Conservation (phyloP, 2,329 filamentous ascomycete species). For the Xylariaceae sp. region DNA sequence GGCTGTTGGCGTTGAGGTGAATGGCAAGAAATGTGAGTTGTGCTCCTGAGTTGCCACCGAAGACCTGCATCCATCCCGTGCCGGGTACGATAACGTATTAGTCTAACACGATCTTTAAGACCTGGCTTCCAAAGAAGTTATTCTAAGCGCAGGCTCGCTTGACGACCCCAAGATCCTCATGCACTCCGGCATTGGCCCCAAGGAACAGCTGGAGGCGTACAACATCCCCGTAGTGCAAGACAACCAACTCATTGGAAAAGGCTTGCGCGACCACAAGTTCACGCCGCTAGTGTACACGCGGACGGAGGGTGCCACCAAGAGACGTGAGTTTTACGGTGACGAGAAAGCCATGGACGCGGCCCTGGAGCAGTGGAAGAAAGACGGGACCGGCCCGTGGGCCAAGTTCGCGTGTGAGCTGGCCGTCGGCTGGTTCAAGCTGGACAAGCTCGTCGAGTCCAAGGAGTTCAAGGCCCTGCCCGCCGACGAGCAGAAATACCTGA, state of each 20-base stretch:
- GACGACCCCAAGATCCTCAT: slow-evolving; percentile 49
- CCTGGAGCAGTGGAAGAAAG: slow-evolving; percentile 50
- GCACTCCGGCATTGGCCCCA: slow-evolving; percentile 48
- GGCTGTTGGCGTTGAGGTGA: slow-evolving; percentile 48
- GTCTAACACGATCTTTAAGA: slow-evolving; percentile 17
- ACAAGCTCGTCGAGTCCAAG: slow-evolving; percentile 41
- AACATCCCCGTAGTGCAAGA: slow-evolving; percentile 41
- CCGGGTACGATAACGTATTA: not conserved
- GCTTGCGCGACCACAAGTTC: slow-evolving; percentile 46
- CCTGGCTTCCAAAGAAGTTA: slow-evolving; percentile 44
- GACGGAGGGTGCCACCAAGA: slow-evolving; percentile 45
- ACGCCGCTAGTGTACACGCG: slow-evolving; percentile 43
- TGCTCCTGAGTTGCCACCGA: not conserved
- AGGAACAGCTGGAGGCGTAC: slow-evolving; percentile 37
- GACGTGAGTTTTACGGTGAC: slow-evolving; percentile 49
- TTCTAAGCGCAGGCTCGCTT: slow-evolving; percentile 47
- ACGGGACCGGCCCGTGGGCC: slow-evolving; percentile 45
- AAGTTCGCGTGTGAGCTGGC: slow-evolving; percentile 43
- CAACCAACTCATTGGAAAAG: slow-evolving; percentile 43
- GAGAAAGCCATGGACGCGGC: slow-evolving; percentile 46
- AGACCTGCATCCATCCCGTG: not conserved
- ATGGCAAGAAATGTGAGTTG: slow-evolving; percentile 43
- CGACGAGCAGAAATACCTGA: slow-evolving; percentile 47
- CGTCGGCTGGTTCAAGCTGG: slow-evolving; percentile 50
- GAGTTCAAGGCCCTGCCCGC: slow-evolving; percentile 55